Evolutionary conservation across 1,284 basidiomycete genomes (phyloP).

Genomic region (Boletus hoseneyae): DNA sequence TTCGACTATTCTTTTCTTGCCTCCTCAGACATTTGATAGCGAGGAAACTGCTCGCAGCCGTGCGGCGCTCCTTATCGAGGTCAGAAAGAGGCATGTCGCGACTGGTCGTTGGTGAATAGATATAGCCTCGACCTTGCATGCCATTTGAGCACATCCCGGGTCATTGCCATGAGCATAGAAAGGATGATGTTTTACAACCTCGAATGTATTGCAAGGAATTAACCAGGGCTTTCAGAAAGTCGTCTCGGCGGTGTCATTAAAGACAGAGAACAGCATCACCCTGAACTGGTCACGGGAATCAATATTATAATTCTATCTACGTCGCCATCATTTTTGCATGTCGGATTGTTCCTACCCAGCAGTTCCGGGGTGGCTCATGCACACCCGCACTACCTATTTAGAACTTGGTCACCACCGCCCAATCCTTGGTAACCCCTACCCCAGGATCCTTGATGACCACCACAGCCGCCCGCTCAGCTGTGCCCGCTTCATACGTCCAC

Average conservation of each 20-base stretch:
- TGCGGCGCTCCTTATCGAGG: not conserved
- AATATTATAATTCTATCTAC: too few species aligned
- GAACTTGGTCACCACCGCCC: constrained; percentile 56
- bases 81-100: not conserved
- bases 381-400: constrained; percentile 7
- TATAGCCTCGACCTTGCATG: not conserved
- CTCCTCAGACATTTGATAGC: not conserved
- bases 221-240: too few species aligned
- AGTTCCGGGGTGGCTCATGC: too few species aligned
- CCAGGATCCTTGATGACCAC: constrained; percentile 79
- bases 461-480: constrained; percentile 60
- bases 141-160: not conserved
- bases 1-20: not conserved
- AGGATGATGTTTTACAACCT: not conserved
- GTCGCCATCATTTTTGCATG: too few species aligned
- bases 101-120: not conserved
- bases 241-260: too few species aligned
- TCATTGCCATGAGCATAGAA: not conserved
- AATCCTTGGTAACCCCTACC: constrained; percentile 62
- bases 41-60: not conserved
- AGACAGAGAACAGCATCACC: too few species aligned
- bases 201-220: not conserved
- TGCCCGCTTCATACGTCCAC: constrained; percentile 23
- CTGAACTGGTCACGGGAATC: too few species aligned
- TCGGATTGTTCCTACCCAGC: too few species aligned